These are phyloP conservation scores for Candolleomyces efflorescens DNA, from an alignment of 768 basidiomycete species.

Conservation along the genomic window DNA sequence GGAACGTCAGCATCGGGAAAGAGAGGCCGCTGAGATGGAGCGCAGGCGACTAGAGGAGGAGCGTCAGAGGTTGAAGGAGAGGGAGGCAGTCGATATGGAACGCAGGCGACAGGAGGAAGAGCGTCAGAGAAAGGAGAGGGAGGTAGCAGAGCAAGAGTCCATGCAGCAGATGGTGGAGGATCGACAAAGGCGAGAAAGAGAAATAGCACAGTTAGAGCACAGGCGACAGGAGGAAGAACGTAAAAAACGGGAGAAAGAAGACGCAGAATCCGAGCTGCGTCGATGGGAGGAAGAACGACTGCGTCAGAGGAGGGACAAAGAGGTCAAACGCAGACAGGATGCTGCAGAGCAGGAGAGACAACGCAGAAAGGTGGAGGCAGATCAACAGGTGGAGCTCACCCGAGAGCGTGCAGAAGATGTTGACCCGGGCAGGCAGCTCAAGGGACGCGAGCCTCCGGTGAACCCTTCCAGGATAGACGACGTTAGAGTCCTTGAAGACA, in stretches of 20 bases:
- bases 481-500: no score
- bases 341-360: not conserved
- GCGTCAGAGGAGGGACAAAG: no score
- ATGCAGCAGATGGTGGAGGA: conserved; percentile 35
- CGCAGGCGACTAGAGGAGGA: not conserved
- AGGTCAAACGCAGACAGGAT: not conserved
- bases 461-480: no score
- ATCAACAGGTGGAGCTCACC: not conserved
- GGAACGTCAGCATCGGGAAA: conserved; percentile 7
- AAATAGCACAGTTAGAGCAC: conserved; percentile 19
- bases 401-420: not conserved
- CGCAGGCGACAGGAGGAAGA: conserved; percentile 21
- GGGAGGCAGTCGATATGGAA: not conserved
- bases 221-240: conserved; percentile 24
- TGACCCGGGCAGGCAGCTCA: not conserved
- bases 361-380: not conserved
- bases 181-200: conserved; percentile 24
- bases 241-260: conserved; percentile 22
- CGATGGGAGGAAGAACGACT: not conserved
- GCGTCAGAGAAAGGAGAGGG: conserved; percentile 17
- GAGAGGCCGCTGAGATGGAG: not conserved
- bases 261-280: not conserved
- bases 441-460: no score
- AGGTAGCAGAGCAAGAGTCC: conserved; percentile 30
- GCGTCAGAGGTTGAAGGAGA: not conserved